These are phyloP conservation scores for Chlamydomonas asymmetrica DNA, from an alignment of 139 green algal genomes.

Conservation along the genomic window DNA sequence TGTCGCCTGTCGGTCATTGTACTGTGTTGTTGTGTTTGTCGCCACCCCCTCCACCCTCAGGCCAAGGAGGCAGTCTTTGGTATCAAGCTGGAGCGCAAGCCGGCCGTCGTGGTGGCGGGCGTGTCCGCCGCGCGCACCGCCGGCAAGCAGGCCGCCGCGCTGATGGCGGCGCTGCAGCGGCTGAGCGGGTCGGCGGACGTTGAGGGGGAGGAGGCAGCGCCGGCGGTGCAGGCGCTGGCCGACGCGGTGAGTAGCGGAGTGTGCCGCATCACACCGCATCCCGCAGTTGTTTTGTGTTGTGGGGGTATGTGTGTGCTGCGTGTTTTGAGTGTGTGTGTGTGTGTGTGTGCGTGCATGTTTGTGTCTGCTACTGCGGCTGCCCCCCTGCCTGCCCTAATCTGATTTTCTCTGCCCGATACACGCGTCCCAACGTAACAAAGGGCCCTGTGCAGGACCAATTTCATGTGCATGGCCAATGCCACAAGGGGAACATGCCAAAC, in stretches of 20 bases:
- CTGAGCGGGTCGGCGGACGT: neutral
- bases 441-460: no score
- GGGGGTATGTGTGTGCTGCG: no score
- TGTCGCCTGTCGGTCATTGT: no score
- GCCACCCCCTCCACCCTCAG: no score
- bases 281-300: no score
- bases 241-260: conserved; percentile 10
- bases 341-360: neutral
- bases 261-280: no score
- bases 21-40: no score
- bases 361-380: neutral
- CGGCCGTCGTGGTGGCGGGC: conserved; percentile 7
- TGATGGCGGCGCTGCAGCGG: neutral
- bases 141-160: neutral
- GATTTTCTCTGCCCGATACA: neutral
- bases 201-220: neutral
- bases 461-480: no score
- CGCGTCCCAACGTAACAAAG: no score
- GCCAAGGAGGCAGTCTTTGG: conserved; percentile 22
- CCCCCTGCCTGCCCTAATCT: neutral
- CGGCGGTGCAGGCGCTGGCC: conserved; percentile 2
- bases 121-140: neutral
- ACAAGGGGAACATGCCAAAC: no score
- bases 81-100: conserved; percentile 24
- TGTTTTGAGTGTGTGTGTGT: no score